Evolutionary conservation across 2,329 filamentous ascomycete genomes (phyloP), one percentile per base, ranked within the genome.

Genomic region (Fusarium multiceps): DNA sequence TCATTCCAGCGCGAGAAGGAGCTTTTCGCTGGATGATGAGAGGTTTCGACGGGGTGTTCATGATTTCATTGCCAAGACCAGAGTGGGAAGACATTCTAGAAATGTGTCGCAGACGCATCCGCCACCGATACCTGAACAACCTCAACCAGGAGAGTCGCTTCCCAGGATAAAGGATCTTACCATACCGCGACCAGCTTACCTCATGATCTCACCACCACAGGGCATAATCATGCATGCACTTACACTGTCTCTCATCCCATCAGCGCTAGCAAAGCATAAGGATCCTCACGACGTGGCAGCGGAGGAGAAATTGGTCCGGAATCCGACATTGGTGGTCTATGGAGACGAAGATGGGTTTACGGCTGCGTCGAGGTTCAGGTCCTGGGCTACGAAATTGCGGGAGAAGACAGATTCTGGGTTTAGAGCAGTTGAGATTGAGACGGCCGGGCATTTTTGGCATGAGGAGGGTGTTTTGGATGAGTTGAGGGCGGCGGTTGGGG

Each of bases 311-410:
- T 81, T 92, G 50, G 79, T 87, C 2, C 77, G 80, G 3, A 85
- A 90, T 72, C 84, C 85, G 1, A 91, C 91, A 0, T 78, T 97
- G 34, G 89, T 88, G 1, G 79, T 97, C 0, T 97, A 90, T 75
- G 95, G 94, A 2, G 88, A 90, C 53, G 83, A 86, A 6, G 94
- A 98, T 78, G 80, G 85, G 0, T 97, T 98, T 69, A 90, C 92
- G 2, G 87, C 89, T 2, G 83, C 82, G 6, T 86, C 84, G 61
- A 92, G 88, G 77, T 82, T 94, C 71, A 85, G 87, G 13, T 80
- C 83, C 2, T 97, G 94, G 94, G 83, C 83, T 12, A 80, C 81
- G 42, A 84, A 82, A 63, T 79, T 94, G 46, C 77, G 79, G 20
- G 76, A 78, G 14, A 72, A 71, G 41, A 75, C 78, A 1, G 78